Evolutionary conservation across 2,329 filamentous ascomycete species (phyloP).

Genomic region (Verticillium zaregamsianum): DNA sequence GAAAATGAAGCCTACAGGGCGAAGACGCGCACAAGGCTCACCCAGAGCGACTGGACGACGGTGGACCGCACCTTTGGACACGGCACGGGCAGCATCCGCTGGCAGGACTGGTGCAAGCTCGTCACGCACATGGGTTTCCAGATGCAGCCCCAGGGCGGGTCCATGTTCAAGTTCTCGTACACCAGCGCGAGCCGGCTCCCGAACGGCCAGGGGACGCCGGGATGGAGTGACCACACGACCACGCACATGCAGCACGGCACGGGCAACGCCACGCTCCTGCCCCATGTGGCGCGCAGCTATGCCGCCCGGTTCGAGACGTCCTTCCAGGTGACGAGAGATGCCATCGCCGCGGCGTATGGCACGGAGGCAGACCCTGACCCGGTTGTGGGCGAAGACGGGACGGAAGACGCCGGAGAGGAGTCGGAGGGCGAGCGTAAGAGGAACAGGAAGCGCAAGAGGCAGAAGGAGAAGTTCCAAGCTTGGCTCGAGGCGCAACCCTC

Average conservation of each 20-base stretch:
- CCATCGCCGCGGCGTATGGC: background rate
- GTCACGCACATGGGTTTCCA: background rate
- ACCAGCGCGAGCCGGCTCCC: background rate
- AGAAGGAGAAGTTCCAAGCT: background rate
- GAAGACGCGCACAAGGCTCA: background rate
- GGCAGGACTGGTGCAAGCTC: background rate
- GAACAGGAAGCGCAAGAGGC: background rate
- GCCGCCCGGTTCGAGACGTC: background rate
- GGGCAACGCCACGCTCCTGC: background rate
- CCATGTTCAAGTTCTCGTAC: background rate
- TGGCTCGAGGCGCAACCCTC: background rate
- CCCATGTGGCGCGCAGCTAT: background rate
- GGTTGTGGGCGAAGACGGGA: background rate
- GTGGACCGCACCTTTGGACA: background rate
- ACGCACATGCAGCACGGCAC: background rate
- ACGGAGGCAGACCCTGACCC: background rate
- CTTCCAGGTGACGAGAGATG: background rate
- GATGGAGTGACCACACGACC: background rate
- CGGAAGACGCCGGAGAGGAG: background rate
- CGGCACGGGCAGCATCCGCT: background rate
- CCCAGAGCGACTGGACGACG: background rate
- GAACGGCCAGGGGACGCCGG: background rate
- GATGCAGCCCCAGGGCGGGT: background rate
- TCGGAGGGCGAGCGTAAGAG: constrained; percentile 1
- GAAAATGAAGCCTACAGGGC: background rate